Conservation (phyloP, 164 flowering plant species). For the Akebia trifoliata region DNA sequence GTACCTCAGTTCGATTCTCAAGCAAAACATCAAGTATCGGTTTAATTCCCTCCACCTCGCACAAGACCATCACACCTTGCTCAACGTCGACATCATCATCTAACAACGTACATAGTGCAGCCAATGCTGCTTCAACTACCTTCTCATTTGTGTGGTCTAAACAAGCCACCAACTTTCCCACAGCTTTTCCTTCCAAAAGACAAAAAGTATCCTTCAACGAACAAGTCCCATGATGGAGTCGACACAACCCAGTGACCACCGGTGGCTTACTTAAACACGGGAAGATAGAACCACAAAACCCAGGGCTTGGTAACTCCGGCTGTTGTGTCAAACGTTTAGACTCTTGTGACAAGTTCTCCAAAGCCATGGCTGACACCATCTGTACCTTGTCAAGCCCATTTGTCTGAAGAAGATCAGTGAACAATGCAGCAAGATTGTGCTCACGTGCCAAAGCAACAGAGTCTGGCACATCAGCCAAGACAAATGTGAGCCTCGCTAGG, state of each 20-base stretch:
- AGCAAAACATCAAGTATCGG: slow-evolving; percentile 35
- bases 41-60: slow-evolving; percentile 41
- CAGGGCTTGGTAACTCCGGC: slow-evolving; percentile 61
- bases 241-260: slow-evolving; percentile 59
- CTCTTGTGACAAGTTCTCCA: slow-evolving; percentile 73
- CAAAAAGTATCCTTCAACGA: slow-evolving; percentile 73
- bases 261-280: slow-evolving; percentile 68
- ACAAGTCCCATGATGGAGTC: slow-evolving; percentile 69
- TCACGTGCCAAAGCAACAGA: slow-evolving; percentile 59
- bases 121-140: slow-evolving; percentile 82
- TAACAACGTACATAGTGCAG: slow-evolving; percentile 77
- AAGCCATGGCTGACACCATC: slow-evolving; percentile 75
- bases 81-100: slow-evolving; percentile 76
- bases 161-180: slow-evolving; percentile 70
- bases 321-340: slow-evolving; percentile 56
- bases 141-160: slow-evolving; percentile 77
- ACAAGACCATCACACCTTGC: slow-evolving; percentile 57
- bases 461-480: slow-evolving; percentile 48
- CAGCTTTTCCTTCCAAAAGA: slow-evolving; percentile 69
- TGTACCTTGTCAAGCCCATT: slow-evolving; percentile 88
- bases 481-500: slow-evolving; percentile 77
- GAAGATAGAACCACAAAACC: slow-evolving; percentile 61
- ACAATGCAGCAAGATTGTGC: slow-evolving; percentile 57
- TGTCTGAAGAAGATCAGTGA: slow-evolving; percentile 66
- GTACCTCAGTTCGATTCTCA: slow-evolving; percentile 28